Evolutionary conservation across 768 basidiomycete species (phyloP).

Genomic region (Boletales sp.): DNA sequence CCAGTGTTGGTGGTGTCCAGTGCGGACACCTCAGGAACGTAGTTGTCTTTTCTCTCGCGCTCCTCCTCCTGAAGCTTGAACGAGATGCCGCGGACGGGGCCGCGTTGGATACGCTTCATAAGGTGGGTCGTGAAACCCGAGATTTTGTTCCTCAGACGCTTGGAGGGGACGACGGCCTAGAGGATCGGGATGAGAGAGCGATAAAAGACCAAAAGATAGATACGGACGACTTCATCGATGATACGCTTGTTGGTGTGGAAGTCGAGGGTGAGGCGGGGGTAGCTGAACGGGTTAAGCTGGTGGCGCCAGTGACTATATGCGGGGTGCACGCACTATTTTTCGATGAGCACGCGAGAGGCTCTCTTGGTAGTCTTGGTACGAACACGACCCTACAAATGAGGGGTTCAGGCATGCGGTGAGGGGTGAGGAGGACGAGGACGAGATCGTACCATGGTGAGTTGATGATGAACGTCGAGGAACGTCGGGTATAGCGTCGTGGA

Average conservation of each 20-base stretch:
- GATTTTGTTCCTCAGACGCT: constrained; percentile 99
- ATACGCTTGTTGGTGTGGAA: constrained; percentile 99
- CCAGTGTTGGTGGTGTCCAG: constrained; percentile 74
- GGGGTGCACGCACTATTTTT: constrained; percentile 82
- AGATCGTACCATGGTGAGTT: constrained; percentile 49
- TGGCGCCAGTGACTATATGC: too few relatives aligned
- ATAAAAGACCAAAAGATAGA: constrained; percentile 3
- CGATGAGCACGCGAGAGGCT: constrained; percentile 97
- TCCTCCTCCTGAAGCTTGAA: constrained; percentile 99
- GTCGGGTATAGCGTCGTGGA: constrained; percentile 19
- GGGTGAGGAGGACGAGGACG: constrained; percentile 5
- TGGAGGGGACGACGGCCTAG: constrained; percentile 92
- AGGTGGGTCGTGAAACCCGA: constrained; percentile 99
- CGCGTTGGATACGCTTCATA: constrained; percentile 99
- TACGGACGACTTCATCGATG: constrained; percentile 91
- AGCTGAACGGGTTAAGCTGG: constrained; percentile 45
- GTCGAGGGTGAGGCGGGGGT: constrained; percentile 98
- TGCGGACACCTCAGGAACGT: constrained; percentile 97
- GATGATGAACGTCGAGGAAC: constrained; percentile 20
- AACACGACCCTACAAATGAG: constrained; percentile 79
- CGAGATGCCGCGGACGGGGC: constrained; percentile 98
- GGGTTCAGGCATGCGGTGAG: constrained; percentile 1
- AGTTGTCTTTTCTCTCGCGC: constrained; percentile 98
- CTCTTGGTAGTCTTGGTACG: constrained; percentile 99
- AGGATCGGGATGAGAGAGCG: neutral